Evolutionary conservation across 2,329 filamentous ascomycete species (phyloP), one percentile per base, ranked within the genome.

Genomic region (Coniochaeta hoffmannii): DNA sequence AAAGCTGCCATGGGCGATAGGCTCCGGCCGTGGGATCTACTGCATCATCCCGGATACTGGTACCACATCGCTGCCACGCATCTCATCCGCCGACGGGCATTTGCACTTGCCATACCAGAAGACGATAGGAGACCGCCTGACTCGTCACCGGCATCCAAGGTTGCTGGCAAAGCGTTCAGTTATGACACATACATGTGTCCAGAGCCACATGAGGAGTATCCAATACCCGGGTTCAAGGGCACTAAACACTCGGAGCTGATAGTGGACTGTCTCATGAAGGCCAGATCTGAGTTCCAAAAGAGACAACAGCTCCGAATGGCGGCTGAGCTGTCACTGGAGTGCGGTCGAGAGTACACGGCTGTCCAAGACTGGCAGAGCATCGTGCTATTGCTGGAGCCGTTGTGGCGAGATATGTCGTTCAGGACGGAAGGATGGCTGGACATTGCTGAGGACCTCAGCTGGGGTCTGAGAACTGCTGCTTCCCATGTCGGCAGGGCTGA

Each of bases 1-100:
- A 87, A 85, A 66, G 72, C 69, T 15, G 73, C 83, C 5, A 69
- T 79, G 38, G 78, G 77, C 17, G 83, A 87, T 58, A 74, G 82
- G 12, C 64, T 86, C 5, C 77, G 80, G 34, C 83, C 85, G 0
- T 86, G 82, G 80, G 83, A 87, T 60, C 66, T 78, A 35, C 72
- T 88, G 7, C 85, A 88, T 59, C 85, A 88, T 63, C 75, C 79
- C 1, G 85, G 85, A 6, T 88, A 87, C 63, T 88, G 85, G 82
- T 84, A 83, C 61, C 79, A 81, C 14, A 68, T 78, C 46, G 83
- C 84, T 1, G 80, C 82, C 4, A 76, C 76, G n/a, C 81, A 86
- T 60, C 69, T 80, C 1, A 71, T 73, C 3, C 71, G 76, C 15
- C 78, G 85, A 9, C 76, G 81, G 38, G 71, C 67, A 22, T 66